phyloP scores from a whole-genome alignment of 306 rosid genomes.

The Ochetophila trinervis region DNA sequence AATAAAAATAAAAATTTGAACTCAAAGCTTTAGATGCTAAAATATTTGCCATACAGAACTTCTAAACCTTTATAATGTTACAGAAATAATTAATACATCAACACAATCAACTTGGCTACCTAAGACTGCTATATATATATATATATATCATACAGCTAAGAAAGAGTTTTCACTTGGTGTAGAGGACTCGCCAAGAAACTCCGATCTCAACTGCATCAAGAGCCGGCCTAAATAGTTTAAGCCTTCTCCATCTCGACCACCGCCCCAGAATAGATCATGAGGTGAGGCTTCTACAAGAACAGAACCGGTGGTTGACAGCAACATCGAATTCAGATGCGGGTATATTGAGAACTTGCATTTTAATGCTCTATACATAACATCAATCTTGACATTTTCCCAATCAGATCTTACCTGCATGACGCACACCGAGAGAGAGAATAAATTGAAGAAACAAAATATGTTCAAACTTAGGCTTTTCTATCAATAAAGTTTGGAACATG shows the following conservation, averaged over 20 bases:
- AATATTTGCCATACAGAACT: not conserved
- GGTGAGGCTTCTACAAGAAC: slow-evolving; percentile 95
- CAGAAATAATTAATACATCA: not conserved
- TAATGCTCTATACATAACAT: slow-evolving; percentile 76
- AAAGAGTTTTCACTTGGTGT: slow-evolving; percentile 33
- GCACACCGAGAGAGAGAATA: slow-evolving; percentile 1
- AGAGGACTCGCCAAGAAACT: slow-evolving; percentile 62
- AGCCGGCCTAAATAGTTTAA: slow-evolving; percentile 82
- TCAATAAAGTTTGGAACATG: not conserved
- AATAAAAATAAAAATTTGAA: too few species aligned
- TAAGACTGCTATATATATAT: not conserved
- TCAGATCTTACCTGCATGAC: slow-evolving; percentile 65
- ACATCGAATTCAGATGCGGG: slow-evolving; percentile 72
- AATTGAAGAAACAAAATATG: not conserved
- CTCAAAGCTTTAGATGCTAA: not conserved
- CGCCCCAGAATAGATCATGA: slow-evolving; percentile 92
- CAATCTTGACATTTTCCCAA: slow-evolving; percentile 79
- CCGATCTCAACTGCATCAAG: slow-evolving; percentile 82
- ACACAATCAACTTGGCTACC: not conserved
- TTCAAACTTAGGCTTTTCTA: not conserved
- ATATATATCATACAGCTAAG: slow-evolving; percentile 21
- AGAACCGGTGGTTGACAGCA: slow-evolving; percentile 73
- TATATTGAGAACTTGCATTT: slow-evolving; percentile 85
- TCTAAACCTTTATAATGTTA: not conserved
- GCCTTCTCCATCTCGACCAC: slow-evolving; percentile 93